Percentiles rank a stretch among this genome's conserved stretches.
Evolutionary conservation across 2,329 filamentous ascomycete genomes (phyloP).

Genomic region (Chrysoporthe austroafricana): DNA sequence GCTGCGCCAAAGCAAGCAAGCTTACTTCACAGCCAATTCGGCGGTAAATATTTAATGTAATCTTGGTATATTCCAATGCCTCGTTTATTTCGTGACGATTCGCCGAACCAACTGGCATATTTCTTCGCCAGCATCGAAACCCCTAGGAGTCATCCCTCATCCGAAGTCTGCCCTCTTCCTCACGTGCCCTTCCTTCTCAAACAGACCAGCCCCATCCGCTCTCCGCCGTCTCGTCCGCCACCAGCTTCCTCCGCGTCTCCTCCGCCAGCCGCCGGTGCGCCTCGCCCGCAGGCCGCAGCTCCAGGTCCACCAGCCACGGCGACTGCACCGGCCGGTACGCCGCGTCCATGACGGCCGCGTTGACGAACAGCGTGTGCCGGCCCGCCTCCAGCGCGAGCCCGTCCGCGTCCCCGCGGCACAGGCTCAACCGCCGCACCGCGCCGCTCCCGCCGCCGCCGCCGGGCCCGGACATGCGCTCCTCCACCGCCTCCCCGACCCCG

Average conservation of each 20-base stretch:
- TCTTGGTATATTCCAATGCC: not conserved
- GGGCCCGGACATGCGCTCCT: not conserved
- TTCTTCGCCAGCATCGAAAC: no score
- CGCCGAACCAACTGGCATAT: not conserved
- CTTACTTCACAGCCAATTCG: not conserved
- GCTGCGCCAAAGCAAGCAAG: not conserved
- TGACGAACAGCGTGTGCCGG: slow-evolving; percentile 61
- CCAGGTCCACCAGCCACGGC: slow-evolving; percentile 58
- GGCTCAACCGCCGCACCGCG: slow-evolving; percentile 39
- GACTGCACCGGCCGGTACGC: slow-evolving; percentile 48
- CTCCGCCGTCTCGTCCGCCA: not conserved
- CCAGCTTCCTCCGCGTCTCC: slow-evolving; percentile 10
- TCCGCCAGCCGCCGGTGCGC: slow-evolving; percentile 20
- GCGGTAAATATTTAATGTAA: not conserved
- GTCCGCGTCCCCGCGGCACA: slow-evolving; percentile 41
- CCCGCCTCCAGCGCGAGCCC: slow-evolving; percentile 38
- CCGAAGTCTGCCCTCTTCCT: not conserved
- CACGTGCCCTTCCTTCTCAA: not conserved
- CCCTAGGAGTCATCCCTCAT: no score
- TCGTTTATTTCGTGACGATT: not conserved
- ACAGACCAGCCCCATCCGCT: not conserved
- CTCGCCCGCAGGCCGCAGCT: slow-evolving; percentile 39
- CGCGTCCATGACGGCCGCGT: slow-evolving; percentile 57
- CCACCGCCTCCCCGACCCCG: slow-evolving; percentile 7
- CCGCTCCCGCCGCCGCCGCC: not conserved